Evolutionary conservation across 1,139 yeast species (phyloP).

Genomic region (Kurtzmaniella natalensis): DNA sequence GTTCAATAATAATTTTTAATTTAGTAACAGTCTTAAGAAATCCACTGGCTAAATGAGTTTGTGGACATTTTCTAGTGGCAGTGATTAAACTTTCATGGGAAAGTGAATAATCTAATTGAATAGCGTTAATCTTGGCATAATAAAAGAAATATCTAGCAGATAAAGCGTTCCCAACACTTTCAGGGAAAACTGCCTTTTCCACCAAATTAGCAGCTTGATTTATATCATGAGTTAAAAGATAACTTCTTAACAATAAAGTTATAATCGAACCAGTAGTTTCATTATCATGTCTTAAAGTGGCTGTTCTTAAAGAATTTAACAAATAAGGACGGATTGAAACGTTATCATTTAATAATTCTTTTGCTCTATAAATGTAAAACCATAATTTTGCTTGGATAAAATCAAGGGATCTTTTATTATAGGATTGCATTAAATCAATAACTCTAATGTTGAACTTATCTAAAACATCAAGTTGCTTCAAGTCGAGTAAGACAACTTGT

Average conservation of each 20-base stretch:
- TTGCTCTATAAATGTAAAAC: constrained; percentile 83
- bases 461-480: constrained; percentile 44
- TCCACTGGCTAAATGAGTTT: constrained; percentile 78
- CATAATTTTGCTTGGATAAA: constrained; percentile 86
- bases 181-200: constrained; percentile 86
- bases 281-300: constrained; percentile 85
- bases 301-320: constrained; percentile 74
- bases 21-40: constrained; percentile 89
- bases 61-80: constrained; percentile 97
- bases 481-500: constrained; percentile 73
- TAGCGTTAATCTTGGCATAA: constrained; percentile 82
- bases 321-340: constrained; percentile 65
- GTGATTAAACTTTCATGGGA: constrained; percentile 89
- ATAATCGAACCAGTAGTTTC: constrained; percentile 89
- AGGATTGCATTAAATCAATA: constrained; percentile 52
- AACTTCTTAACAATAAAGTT: constrained; percentile 78
- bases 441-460: constrained; percentile 51
- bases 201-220: constrained; percentile 87
- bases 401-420: constrained; percentile 82
- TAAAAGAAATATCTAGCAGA: constrained; percentile 91
- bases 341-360: constrained; percentile 61
- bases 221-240: constrained; percentile 73
- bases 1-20: constrained; percentile 80
- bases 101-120: constrained; percentile 86
- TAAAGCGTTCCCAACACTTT: constrained; percentile 78